These are phyloP conservation scores for Ilyonectria robusta DNA, from an alignment of 2,329 filamentous ascomycete genomes.

Conservation along the genomic window DNA sequence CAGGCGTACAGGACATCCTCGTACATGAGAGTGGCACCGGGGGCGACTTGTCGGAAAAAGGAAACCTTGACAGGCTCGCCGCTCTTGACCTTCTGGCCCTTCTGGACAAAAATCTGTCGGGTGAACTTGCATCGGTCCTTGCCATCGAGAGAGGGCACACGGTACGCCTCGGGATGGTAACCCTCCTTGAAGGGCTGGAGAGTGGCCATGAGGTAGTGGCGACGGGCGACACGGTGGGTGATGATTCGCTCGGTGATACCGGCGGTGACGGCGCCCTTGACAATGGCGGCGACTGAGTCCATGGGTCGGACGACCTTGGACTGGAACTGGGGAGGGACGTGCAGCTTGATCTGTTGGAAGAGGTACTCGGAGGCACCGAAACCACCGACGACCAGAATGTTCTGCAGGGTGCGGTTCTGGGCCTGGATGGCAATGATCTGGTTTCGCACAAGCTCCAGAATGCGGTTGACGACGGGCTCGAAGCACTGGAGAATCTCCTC, in stretches of 20 bases:
- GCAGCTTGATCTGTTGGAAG: constrained; percentile 99
- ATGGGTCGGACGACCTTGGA: constrained; percentile 98
- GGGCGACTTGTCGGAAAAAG: constrained; percentile 98
- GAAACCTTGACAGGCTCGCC: constrained; percentile 99
- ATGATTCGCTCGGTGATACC: constrained; percentile 98
- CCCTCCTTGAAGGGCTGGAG: constrained; percentile 99
- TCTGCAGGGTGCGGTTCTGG: constrained; percentile 93
- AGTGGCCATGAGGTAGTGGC: constrained; percentile 99
- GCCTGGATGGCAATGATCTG: constrained; percentile 99
- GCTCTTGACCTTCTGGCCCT: constrained; percentile 98
- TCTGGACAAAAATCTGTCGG: constrained; percentile 97
- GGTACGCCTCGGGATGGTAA: constrained; percentile 96
- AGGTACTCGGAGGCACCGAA: constrained; percentile 99
- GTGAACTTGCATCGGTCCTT: constrained; percentile 99
- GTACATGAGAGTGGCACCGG: constrained; percentile 98
- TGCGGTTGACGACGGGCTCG: constrained; percentile 97
- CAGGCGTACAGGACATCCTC: constrained; percentile 98
- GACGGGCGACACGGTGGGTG: constrained; percentile 95
- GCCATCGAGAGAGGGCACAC: constrained; percentile 94
- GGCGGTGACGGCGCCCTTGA: constrained; percentile 97
- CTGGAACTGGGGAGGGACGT: constrained; percentile 98
- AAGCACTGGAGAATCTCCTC: constrained; percentile 99
- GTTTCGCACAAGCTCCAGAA: constrained; percentile 94
- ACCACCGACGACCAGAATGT: constrained; percentile 96
- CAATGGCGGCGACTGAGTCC: constrained; percentile 98